Conservation (phyloP, 192 early-diverging fungal genomes). For the Coemansia sp. region DNA sequence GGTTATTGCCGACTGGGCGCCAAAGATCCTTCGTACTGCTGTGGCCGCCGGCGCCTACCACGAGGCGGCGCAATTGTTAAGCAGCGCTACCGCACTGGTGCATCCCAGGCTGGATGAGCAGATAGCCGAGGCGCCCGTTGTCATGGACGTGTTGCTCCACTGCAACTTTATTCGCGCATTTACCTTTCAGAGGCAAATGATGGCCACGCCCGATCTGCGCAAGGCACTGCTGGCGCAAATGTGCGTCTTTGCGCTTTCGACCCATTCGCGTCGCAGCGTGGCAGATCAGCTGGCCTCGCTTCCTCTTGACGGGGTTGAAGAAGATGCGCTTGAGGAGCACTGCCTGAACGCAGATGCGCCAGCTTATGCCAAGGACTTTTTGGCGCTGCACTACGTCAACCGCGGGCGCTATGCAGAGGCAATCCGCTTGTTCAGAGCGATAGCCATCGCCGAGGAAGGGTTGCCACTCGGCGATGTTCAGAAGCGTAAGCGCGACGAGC, state of each 20-base stretch:
- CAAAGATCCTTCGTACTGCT: constrained; percentile 36
- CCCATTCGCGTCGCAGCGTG: constrained; percentile 10
- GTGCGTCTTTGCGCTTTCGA: constrained; percentile 40
- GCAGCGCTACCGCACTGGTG: constrained; percentile 39
- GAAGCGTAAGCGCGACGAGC: constrained; percentile 36
- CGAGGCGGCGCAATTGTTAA: constrained; percentile 33
- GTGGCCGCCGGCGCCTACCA: constrained; percentile 16
- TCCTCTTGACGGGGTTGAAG: constrained; percentile 39
- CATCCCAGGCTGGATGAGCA: constrained; percentile 27
- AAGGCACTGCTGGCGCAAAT: constrained; percentile 42
- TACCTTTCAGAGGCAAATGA: constrained; percentile 36
- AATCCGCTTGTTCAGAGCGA: constrained; percentile 37
- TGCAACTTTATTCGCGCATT: constrained; percentile 49
- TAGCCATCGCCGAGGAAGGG: constrained; percentile 11
- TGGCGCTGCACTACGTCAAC: constrained; percentile 51
- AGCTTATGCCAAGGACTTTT: constrained; percentile 38
- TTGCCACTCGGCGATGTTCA: constrained; percentile 13
- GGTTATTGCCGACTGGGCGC: constrained; percentile 51
- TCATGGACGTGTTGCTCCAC: constrained; percentile 45
- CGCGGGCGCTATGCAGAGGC: constrained; percentile 47
- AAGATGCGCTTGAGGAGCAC: constrained; percentile 27
- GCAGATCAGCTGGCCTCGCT: constrained; percentile 32
- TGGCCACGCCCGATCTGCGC: constrained; percentile 17
- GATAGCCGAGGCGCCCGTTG: constrained; percentile 16
- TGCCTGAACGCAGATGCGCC: constrained; percentile 19